Conservation (phyloP, 2,329 filamentous ascomycete species). For the Conoideocrella luteorostrata region DNA sequence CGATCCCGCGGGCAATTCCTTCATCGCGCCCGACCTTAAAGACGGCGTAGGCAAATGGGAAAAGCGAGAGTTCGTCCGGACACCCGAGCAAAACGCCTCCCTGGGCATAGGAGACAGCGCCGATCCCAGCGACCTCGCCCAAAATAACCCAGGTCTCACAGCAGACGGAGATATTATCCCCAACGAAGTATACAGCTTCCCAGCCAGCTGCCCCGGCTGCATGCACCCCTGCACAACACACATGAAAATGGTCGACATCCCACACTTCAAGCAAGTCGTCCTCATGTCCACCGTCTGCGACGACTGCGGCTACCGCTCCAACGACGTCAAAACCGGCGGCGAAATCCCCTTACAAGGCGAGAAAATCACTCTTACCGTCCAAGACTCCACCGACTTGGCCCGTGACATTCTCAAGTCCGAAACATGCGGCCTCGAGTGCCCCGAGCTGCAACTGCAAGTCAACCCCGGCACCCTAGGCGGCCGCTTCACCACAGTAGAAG, state of each 20-base stretch:
- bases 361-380: slow-evolving; percentile 71
- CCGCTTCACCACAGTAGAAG: slow-evolving; percentile 94
- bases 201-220: slow-evolving; percentile 86
- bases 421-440: slow-evolving; percentile 78
- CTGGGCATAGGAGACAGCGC: slow-evolving; percentile 68
- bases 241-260: slow-evolving; percentile 99
- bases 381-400: slow-evolving; percentile 65
- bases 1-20: slow-evolving; percentile 92
- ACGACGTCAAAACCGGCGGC: slow-evolving; percentile 96
- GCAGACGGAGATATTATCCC: slow-evolving; percentile 77
- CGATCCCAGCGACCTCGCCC: slow-evolving; percentile 40
- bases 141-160: slow-evolving; percentile 43
- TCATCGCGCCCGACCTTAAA: slow-evolving; percentile 81
- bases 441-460: slow-evolving; percentile 79
- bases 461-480: slow-evolving; percentile 93
- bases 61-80: slow-evolving; percentile 77
- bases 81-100: slow-evolving; percentile 75
- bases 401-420: slow-evolving; percentile 96
- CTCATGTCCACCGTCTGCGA: slow-evolving; percentile 93
- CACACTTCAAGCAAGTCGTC: slow-evolving; percentile 95
- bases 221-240: slow-evolving; percentile 79
- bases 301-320: slow-evolving; percentile 86
- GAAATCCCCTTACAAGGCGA: slow-evolving; percentile 82
- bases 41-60: slow-evolving; percentile 82
- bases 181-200: slow-evolving; percentile 89